Percentiles rank a stretch among this genome's conserved stretches.
Evolutionary conservation across 306 rosid genomes (phyloP).

Genomic region (Dryas drummondii): DNA sequence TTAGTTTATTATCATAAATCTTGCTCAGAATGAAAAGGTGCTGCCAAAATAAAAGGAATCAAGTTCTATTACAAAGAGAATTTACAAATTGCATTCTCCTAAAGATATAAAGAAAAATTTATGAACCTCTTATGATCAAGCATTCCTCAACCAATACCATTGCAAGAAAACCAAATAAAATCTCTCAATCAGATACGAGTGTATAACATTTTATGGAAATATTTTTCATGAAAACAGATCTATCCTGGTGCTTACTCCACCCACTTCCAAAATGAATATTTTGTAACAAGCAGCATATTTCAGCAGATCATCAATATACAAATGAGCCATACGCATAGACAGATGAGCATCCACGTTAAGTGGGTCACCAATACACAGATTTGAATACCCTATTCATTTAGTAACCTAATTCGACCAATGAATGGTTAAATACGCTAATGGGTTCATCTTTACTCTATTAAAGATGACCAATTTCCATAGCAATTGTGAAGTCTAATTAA

Average conservation of each 20-base stretch:
- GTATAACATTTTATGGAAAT: neutral
- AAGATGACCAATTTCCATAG: neutral
- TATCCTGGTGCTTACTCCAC: neutral
- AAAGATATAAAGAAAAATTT: neutral
- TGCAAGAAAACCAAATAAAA: neutral
- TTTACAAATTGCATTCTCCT: neutral
- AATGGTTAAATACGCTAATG: neutral
- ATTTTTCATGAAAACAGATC: neutral
- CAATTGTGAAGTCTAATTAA: neutral
- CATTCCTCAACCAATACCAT: neutral
- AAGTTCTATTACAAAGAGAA: neutral
- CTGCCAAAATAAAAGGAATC: neutral
- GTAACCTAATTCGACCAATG: too few relatives aligned
- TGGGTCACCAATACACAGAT: too few relatives aligned
- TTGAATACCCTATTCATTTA: too few relatives aligned
- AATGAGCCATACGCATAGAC: too few relatives aligned
- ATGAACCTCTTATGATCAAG: neutral
- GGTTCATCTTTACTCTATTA: neutral
- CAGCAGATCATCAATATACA: neutral
- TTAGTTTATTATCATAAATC: neutral
- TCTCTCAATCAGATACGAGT: neutral
- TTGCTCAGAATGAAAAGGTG: neutral
- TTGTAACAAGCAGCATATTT: constrained; percentile 8
- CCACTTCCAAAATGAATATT: neutral
- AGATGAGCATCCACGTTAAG: too few relatives aligned